Evolutionary conservation across 2,329 filamentous ascomycete species (phyloP), one percentile per base, ranked within the genome.

Genomic region (Apiospora pterosperma): DNA sequence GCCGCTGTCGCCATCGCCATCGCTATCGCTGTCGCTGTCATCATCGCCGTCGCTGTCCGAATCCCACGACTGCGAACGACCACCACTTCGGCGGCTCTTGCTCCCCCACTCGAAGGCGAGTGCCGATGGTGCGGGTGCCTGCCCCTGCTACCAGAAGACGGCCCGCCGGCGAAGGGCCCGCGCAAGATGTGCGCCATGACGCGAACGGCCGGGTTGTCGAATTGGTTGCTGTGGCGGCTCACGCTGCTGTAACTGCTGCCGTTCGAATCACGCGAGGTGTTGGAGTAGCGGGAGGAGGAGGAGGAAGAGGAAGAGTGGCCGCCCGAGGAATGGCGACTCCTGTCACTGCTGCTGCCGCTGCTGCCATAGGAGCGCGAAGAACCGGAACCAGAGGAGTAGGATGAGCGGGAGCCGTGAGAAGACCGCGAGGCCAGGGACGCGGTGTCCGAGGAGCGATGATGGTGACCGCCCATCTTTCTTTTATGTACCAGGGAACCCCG

Each of bases 171-270:
- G 59, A 75, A 75, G 4, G 74, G 74, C 14, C 74, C 74, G 36
- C 71, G 71, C 36, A 75, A 65, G 36, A 75, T 60, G 66, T 76
- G 74, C 5, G 72, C 69, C 14, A 72, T 72, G 65, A 74, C 48
- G 16, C 70, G 70, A 19, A 65, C 38, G 61, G 70, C 69, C 16
- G 31, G 55, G 62, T 72, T 69, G 55, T 74, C 71, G 12, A 63
- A 66, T 10, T 65, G 67, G 65, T 72, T 70, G n/a, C 65, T 62
- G 63, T 64, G 66, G 28, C 73, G 72, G 19, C 70, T 74, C 6
- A 76, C 74, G 60, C 71, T 73, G 62, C 71, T 73, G 25, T 67
- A 67, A 28, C 21, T 12, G 42, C 23, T 55, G 41, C 52, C 21
- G 19, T 8, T 12, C n/a, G 63, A 62, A 14, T 31, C 38, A 5